Evolutionary conservation across 441 rosid species (phyloP), one percentile per base, ranked within the genome.

Genomic region (Pelargonium cotyledonis): DNA sequence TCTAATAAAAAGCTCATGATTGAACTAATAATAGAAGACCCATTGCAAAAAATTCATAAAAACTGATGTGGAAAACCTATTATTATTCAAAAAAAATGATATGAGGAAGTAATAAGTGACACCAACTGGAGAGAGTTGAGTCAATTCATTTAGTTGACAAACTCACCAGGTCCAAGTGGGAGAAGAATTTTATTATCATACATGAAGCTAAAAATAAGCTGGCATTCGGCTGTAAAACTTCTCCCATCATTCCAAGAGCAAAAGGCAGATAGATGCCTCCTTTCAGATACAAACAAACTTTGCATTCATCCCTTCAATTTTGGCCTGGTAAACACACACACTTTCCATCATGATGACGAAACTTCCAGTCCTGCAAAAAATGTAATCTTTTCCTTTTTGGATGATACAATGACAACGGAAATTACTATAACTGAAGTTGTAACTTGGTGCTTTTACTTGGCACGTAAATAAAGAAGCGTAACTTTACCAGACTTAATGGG

Each of bases 61-160:
- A n/a, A n/a, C n/a, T n/a, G 29, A 26, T 23, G 26, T 23, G 26
- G 26, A 0, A 23, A 23, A 23, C 26, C 26, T 23, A 23, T 23
- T 0, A 23, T 23, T 23, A 23, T 23, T 23, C 0, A 23, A 0
- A 23, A 23, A 23, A 23, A 23, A 0, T 23, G 0, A 23, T 23
- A 49, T 18, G 1, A 49, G 57, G 57, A 49, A 49, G 18, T 49
- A 12, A n/a, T 19, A 29, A 38, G 49, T 67, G 29, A 53, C 40
- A 55, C 64, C 47, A 71, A 62, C 63, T 23, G 63, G 29, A 65
- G 47, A 63, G 66, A 55, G 49, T 70, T 11, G 47, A 44, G 78
- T 73, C 76, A 75, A 73, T 70, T 70, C 65, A 63, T 40, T 40
- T 23, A 23, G 65, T 67, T 71, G 66, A 67, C 65, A 73, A 70